Base-by-base conservation (phyloP, 2,329 filamentous ascomycete genomes). In the Xylaria sp. region DNA sequence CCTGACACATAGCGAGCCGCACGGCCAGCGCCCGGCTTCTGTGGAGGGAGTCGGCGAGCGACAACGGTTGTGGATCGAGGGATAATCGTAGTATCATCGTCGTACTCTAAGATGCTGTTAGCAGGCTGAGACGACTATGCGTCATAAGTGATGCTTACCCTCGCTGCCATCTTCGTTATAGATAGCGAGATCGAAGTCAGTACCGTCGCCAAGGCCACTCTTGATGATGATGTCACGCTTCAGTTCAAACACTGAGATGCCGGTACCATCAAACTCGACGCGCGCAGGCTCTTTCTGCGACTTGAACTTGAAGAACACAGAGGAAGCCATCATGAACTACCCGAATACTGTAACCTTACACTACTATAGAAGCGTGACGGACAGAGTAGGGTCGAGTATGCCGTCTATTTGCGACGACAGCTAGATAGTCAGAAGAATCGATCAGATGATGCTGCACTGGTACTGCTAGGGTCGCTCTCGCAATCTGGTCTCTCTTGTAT, bases 251-350 rank as follows among this genome's bases (percentile, higher is more conserved):
- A 97, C 94, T 63, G 93, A 96, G 73, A 97, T 96, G 76, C 91
- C 91, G 70, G 93, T 97, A 73, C 94, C 94, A 77, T 99, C 93
- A 76, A 99, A 97, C 72, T 92, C 90, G 70, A 99, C 92, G 72
- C 92, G 87, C 59, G 91, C 91, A 62, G 92, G 91, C 73, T 97
- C 94, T 79, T 92, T 97, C 74, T 95, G 92, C 69, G 93, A 97
- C 79, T 97, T 97, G 87, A 99, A 99, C 79, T 96, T 96, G 90
- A 97, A 99, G 79, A 97, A 97, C 73, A 99, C 94, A 67, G 92
- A 97, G 59, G 94, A 96, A 74, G 91, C 86, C 92, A 97, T 97
- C 71, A 71, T 85, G 79, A 73, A 61, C 55, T 63, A 64, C 60
- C 53, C 48, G 57, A 60, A 62, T 59, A 54, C 57, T 66, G 54